A percentile compares a stretch with the other conserved stretches of the same genome.
phyloP scores from a whole-genome alignment of 495 filamentous ascomycete species.

The Lentithecium fluviatile region DNA sequence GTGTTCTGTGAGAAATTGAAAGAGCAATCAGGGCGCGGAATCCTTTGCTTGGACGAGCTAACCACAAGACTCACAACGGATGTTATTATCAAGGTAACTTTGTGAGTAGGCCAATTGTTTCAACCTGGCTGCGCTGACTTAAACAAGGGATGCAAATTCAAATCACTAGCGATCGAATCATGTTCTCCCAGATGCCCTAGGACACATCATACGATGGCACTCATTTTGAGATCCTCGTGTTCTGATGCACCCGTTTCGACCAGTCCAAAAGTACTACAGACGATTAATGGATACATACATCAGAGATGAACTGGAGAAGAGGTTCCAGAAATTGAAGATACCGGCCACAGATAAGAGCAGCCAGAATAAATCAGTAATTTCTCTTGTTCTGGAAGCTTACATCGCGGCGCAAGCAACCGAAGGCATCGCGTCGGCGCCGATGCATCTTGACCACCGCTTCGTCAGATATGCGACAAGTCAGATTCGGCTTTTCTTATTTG shows the following conservation, averaged over 20 bases:
- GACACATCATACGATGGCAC: slow-evolving; percentile 9
- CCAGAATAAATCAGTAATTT: no score
- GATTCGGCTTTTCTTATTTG: slow-evolving; percentile 46
- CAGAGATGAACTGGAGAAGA: slow-evolving; percentile 4
- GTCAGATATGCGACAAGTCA: slow-evolving; percentile 3
- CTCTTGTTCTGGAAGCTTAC: no score
- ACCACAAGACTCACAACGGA: slow-evolving; percentile 12
- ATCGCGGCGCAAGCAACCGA: no score
- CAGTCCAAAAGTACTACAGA: slow-evolving; percentile 10
- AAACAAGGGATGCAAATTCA: no score
- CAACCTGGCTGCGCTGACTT: slow-evolving; percentile 11
- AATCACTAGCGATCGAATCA: slow-evolving; percentile 11
- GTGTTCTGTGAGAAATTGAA: slow-evolving; percentile 11
- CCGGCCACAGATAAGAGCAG: background rate
- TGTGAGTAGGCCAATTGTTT: slow-evolving; percentile 2
- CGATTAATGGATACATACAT: slow-evolving; percentile 5
- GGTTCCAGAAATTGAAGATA: slow-evolving; percentile 3
- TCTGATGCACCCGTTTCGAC: slow-evolving; percentile 11
- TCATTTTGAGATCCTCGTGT: slow-evolving; percentile 22
- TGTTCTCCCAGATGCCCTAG: background rate
- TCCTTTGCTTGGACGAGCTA: slow-evolving; percentile 11
- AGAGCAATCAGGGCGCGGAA: no score
- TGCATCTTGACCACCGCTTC: slow-evolving; percentile 13
- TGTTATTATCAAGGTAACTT: slow-evolving; percentile 17
- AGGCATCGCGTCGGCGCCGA: no score